Evolutionary conservation across 176 grass and related monocot species (phyloP), one percentile per base, ranked within the genome.

Genomic region (Dendrocalamus sinicus): DNA sequence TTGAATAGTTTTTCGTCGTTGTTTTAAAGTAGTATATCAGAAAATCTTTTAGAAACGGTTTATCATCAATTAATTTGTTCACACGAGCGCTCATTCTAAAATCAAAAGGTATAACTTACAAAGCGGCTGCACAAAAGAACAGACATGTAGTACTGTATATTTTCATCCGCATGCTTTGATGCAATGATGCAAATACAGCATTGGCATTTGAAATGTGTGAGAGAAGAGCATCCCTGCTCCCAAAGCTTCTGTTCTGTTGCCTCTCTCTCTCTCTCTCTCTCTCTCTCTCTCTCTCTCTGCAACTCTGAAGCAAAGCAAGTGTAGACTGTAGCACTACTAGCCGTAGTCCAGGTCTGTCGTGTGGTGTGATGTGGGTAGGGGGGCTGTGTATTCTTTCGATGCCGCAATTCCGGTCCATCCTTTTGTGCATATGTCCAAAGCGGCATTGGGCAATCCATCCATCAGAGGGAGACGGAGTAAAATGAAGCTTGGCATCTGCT

Each of bases 171-270:
- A 51, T 77, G n/a, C 73, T 24, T 44, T 54, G 51, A 60, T 53
- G 73, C 48, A 81, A 81, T 19, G 22, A 26, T 69, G 69, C 81
- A 12, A 12, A 47, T 40, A 20, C 14, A 51, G 48, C 70, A 76
- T 88, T 60, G 86, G 71, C 86, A 28, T 88, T 70, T 41, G 79
- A 76, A 82, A 75, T 67, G 39, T 10, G 50, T 55, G 32, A 9
- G 72, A 12, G 20, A 12, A 41, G n/a, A 28, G 44, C 20, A 45
- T 79, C 41, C 41, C 84, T 13, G 23, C 3, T 23, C 77, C 85
- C 59, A 74, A 87, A 46, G 80, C 72, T 62, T 71, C 73, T 44
- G 40, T 44, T 71, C 41, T 20, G 23, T 26, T 24, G 7, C 8
- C 35, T 69, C 66, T 23, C 2, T 48, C 46, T 0, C 69, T 73